Percentiles rank a stretch among this genome's conserved stretches.
Evolutionary conservation across 306 rosid genomes (phyloP).

Genomic region (Gillenia trifoliata): DNA sequence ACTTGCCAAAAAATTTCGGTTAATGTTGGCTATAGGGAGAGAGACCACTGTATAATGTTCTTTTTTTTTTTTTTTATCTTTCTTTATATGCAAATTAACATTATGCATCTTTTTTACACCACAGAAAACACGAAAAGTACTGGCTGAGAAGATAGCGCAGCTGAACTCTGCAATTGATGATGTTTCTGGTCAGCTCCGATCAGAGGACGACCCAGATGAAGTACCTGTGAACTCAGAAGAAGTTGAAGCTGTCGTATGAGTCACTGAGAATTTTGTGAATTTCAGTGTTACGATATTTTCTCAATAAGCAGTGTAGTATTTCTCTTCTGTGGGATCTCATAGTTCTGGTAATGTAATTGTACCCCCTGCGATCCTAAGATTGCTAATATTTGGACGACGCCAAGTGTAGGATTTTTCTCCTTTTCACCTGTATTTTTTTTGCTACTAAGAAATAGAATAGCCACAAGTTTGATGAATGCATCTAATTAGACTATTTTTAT

Average conservation of each 20-base stretch:
- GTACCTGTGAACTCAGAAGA: conserved; percentile 65
- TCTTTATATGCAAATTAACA: not conserved
- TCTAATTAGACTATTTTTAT: too few species aligned
- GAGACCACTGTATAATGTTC: not conserved
- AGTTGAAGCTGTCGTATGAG: conserved; percentile 67
- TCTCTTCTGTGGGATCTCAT: conserved; percentile 4
- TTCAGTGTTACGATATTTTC: conserved; percentile 24
- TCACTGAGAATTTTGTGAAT: not conserved
- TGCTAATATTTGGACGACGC: not conserved
- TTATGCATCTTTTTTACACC: conserved; percentile 10
- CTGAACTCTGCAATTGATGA: conserved; percentile 89
- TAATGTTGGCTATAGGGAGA: not conserved
- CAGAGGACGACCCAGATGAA: conserved; percentile 61
- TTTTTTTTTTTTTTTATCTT: not conserved
- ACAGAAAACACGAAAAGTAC: conserved; percentile 82
- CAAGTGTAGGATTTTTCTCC: not conserved
- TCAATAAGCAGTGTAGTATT: conserved; percentile 27
- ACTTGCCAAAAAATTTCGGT: not conserved
- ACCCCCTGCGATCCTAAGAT: not conserved
- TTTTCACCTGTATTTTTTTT: not conserved
- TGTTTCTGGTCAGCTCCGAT: conserved; percentile 71
- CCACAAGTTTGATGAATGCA: too few species aligned
- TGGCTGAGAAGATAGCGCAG: too few species aligned
- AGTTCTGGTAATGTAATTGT: conserved; percentile 1
- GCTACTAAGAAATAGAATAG: too few species aligned